Conservation (phyloP, 2,329 filamentous ascomycete species). For the Parafenestella ontariensis region DNA sequence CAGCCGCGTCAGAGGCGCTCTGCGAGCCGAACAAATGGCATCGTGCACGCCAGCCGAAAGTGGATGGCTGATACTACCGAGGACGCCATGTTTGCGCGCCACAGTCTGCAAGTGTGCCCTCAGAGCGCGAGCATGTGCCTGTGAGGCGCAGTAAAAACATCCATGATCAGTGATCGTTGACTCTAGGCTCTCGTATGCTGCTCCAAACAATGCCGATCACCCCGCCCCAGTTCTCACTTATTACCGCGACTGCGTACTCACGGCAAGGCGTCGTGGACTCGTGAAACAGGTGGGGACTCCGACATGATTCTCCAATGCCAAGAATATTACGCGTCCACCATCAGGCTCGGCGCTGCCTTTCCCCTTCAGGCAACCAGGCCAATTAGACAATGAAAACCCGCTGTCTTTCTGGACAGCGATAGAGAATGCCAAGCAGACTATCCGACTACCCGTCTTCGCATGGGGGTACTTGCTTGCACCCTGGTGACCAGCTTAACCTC, state of each 20-base stretch:
- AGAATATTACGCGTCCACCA: slow-evolving; percentile 39
- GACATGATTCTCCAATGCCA: slow-evolving; percentile 25
- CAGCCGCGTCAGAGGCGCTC: slow-evolving; percentile 6
- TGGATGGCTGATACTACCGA: slow-evolving; percentile 5
- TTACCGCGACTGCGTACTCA: slow-evolving; percentile 15
- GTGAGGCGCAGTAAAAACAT: neutral
- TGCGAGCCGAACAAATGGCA: slow-evolving; percentile 8
- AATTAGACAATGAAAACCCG: slow-evolving; percentile 23
- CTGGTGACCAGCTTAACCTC: slow-evolving; percentile 31
- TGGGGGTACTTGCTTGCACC: slow-evolving; percentile 38
- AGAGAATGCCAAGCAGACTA: slow-evolving; percentile 37
- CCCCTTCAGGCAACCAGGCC: slow-evolving; percentile 25
- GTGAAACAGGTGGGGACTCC: slow-evolving; percentile 32
- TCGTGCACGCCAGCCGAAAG: neutral
- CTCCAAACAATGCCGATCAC: neutral
- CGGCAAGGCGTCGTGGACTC: slow-evolving; percentile 23
- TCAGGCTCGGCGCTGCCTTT: slow-evolving; percentile 28
- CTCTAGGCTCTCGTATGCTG: neutral
- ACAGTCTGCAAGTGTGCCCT: slow-evolving; percentile 4
- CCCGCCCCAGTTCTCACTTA: slow-evolving; percentile 2
- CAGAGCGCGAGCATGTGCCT: neutral
- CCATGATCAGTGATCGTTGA: too few relatives aligned
- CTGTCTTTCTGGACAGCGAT: slow-evolving; percentile 27
- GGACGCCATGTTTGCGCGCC: slow-evolving; percentile 4
- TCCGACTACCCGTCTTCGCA: slow-evolving; percentile 45